Base-by-base conservation (phyloP, 306 rosid species). In the cucumber (Cucumis sativus) region DNA sequence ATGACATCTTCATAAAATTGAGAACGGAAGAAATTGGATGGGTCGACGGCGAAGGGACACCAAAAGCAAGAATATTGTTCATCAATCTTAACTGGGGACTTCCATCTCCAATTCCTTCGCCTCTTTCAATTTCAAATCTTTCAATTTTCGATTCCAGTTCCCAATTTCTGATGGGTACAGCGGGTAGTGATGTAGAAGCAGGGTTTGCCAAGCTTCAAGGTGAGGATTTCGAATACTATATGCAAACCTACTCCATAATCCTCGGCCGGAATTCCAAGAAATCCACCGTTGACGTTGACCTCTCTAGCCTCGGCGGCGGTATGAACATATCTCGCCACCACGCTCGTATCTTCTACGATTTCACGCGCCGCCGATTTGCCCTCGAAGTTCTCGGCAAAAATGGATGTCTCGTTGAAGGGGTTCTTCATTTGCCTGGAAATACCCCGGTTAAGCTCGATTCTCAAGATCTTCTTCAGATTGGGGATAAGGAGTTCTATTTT, bases 261-360 rank as follows among this genome's bases (percentile, higher is more conserved):
- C 93, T 96, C 3, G 99, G 99, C 58, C 97, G 99, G 17, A 96
- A 96, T 78, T 96, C 99, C 77, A 96, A 96, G 85, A 96, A 92
- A 82, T 92, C 99, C 35, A 92, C 87, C 47, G 99, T 96, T 8
- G 99, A 96, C 69, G 98, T 96, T 8, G 99, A 96, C 84, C 97
- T 96, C 52, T 96, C 99, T 9, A 91, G 97, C 84, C 98, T 96
- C 77, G 99, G 99, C 15, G 99, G 99, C 20, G 99, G 99, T 1
- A 96, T 96, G 99, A 96, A 96, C 86, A 96, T 96, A 78, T 96
- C 99, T 1, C 98, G 99, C 77, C 93, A 96, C 85, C 99, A 96
- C 78, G 98, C 97, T 17, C 97, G 96, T 81, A 92, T 96, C 78
- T 96, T 92, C 88, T 96, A 92, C 86, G 98, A 96, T 85, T 96